Evolutionary conservation across 2,329 filamentous ascomycete species (phyloP).

Genomic region (Talaromyces amestolkiae): DNA sequence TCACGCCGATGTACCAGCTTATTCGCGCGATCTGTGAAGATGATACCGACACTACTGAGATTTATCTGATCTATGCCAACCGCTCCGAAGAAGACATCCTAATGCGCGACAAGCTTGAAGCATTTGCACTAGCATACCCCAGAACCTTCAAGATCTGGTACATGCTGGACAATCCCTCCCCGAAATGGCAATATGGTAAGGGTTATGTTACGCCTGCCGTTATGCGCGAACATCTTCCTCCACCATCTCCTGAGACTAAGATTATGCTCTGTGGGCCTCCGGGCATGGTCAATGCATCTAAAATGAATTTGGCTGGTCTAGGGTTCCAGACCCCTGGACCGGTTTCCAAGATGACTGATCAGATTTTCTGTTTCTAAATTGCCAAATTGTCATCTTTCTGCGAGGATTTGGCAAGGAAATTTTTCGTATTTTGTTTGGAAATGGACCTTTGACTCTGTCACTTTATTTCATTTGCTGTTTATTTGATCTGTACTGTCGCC

Average conservation of each 20-base stretch:
- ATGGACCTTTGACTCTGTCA: no score
- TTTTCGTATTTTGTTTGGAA: no score
- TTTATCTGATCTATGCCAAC: slow-evolving; percentile 61
- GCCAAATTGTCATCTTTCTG: no score
- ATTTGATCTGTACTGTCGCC: no score
- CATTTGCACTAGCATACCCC: slow-evolving; percentile 51
- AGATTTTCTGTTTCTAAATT: slow-evolving; percentile 54
- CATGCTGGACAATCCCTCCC: slow-evolving; percentile 50
- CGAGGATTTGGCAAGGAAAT: no score
- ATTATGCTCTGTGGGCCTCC: slow-evolving; percentile 62
- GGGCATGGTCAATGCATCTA: slow-evolving; percentile 58
- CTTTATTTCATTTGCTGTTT: no score
- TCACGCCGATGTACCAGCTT: slow-evolving; percentile 58
- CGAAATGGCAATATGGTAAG: slow-evolving; percentile 48
- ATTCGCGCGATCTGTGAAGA: slow-evolving; percentile 64
- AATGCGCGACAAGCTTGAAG: slow-evolving; percentile 56
- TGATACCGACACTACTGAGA: slow-evolving; percentile 55
- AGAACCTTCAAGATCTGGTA: slow-evolving; percentile 57
- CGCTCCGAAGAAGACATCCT: slow-evolving; percentile 59
- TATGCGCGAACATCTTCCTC: slow-evolving; percentile 51
- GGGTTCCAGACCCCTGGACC: slow-evolving; percentile 54
- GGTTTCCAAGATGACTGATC: slow-evolving; percentile 53
- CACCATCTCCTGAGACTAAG: slow-evolving; percentile 48
- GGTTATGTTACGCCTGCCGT: slow-evolving; percentile 55
- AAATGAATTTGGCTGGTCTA: slow-evolving; percentile 49